Conservation (phyloP, 768 basidiomycete species). For the Leccinum pellstonianum region DNA sequence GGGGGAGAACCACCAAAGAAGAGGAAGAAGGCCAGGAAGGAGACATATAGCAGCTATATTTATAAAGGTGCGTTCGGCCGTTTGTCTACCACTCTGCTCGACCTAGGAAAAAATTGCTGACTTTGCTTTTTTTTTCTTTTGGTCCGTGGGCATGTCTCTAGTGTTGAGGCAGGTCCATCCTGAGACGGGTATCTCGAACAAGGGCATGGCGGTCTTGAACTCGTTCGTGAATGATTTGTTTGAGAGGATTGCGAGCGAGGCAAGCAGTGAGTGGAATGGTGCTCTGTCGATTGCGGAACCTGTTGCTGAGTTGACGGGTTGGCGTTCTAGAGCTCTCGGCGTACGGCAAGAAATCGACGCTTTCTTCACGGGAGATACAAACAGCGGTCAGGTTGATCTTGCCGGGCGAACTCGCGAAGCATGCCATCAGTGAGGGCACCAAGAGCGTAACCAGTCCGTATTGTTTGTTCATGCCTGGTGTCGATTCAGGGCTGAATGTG, state of each 20-base stretch:
- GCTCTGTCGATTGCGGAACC: background rate
- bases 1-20: conserved; percentile 47
- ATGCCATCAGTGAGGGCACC: conserved; percentile 74
- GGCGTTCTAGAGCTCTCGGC: conserved; percentile 50
- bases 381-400: conserved; percentile 68
- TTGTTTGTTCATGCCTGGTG: background rate
- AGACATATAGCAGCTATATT: conserved; percentile 65
- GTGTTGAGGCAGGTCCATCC: conserved; percentile 75
- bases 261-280: conserved; percentile 40
- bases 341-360: conserved; percentile 72
- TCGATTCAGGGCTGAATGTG: conserved; percentile 1
- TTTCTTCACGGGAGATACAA: conserved; percentile 73
- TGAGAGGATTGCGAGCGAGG: conserved; percentile 55
- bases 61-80: conserved; percentile 45
- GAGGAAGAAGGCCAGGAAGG: conserved; percentile 55
- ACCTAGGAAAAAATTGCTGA: background rate
- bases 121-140: background rate
- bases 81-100: background rate
- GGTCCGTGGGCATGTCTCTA: background rate
- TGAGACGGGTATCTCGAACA: conserved; percentile 73
- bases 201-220: conserved; percentile 58
- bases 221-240: conserved; percentile 65
- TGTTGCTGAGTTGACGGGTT: background rate
- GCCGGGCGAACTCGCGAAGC: conserved; percentile 71
- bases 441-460: conserved; percentile 54